Base-by-base conservation (phyloP, 1,284 basidiomycete genomes). In the Xerocomus minutiporus region DNA sequence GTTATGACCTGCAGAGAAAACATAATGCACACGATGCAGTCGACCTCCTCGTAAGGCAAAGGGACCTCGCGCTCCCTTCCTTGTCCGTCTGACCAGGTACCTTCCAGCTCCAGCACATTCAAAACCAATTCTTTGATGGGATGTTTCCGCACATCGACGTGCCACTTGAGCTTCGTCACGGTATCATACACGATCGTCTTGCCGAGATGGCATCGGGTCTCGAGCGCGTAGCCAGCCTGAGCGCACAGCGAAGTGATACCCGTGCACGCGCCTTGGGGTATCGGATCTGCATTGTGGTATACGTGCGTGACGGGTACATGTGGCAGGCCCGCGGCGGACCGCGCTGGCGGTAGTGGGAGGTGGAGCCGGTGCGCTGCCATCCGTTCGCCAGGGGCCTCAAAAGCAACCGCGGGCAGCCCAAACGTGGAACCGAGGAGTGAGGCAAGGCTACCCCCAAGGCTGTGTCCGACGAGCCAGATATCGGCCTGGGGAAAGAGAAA, bases 401-500 rank as follows among this genome's bases (percentile, higher is more conserved):
- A 97, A 0, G 95, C 86, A 40, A 99, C 86, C 1, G 86, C 88
- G 0, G 96, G 97, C 3, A 93, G 78, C n/a, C 95, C 97, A 64
- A 95, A 98, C 0, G 96, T 96, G 2, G 89, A 81, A 0, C 91
- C 94, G 5, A 99, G 79, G 38, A 99, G 80, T 12, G 90, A 84
- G 5, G 94, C 88, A 9, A 98, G 74, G 0, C 89, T 84, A 1
- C 96, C 96, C 25, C 96, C 97, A 7, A 99, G 77, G 17, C 86
- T 88, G 61, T 91, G 89, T 0, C 96, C 96, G 11, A 88, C 84
- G 6, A 99, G 80, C 96, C 96, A 99, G 55, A 99, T 83, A 59
- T 90, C 86, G 35, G 93, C 81, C 46, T 79, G 71, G 0, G 97
- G 96, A 66, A 94, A 97, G 61, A 92, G 75, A 52, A 79, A 78